Evolutionary conservation across 2,329 filamentous ascomycete genomes (phyloP).

Genomic region (Alternaria metachromatica): DNA sequence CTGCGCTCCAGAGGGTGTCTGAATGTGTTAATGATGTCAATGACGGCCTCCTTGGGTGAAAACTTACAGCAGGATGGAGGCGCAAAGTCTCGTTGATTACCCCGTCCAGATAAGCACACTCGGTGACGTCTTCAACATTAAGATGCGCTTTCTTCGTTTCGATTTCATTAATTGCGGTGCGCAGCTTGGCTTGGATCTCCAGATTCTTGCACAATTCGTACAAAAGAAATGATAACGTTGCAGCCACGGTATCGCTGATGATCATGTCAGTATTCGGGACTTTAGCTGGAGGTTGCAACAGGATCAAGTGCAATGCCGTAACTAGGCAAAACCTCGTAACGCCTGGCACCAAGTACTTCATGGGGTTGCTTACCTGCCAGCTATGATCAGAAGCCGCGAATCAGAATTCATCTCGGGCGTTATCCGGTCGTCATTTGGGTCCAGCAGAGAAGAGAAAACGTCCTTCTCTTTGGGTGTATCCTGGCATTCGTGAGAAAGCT

Average conservation of each 20-base stretch:
- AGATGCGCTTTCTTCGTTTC: slow-evolving; percentile 28
- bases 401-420: slow-evolving; percentile 34
- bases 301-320: background rate
- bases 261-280: background rate
- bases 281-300: background rate
- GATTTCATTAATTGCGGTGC: slow-evolving; percentile 25
- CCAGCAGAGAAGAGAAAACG: slow-evolving; percentile 34
- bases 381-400: slow-evolving; percentile 36
- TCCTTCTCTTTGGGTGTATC: slow-evolving; percentile 36
- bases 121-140: slow-evolving; percentile 33
- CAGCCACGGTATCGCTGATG: slow-evolving; percentile 38
- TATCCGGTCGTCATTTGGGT: slow-evolving; percentile 27
- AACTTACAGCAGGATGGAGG: slow-evolving; percentile 36
- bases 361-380: slow-evolving; percentile 34
- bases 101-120: slow-evolving; percentile 38
- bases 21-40: background rate
- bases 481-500: slow-evolving; percentile 10
- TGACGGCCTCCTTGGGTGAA: background rate
- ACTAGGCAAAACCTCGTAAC: background rate
- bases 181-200: slow-evolving; percentile 29
- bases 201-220: slow-evolving; percentile 41
- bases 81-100: slow-evolving; percentile 41
- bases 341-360: background rate
- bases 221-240: slow-evolving; percentile 36
- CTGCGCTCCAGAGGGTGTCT: slow-evolving; percentile 40